A percentile compares a stretch with the other conserved stretches of the same genome.
These are phyloP conservation scores for Hypomyces rosellus DNA, from an alignment of 2,329 filamentous ascomycete genomes.

Conservation along the genomic window DNA sequence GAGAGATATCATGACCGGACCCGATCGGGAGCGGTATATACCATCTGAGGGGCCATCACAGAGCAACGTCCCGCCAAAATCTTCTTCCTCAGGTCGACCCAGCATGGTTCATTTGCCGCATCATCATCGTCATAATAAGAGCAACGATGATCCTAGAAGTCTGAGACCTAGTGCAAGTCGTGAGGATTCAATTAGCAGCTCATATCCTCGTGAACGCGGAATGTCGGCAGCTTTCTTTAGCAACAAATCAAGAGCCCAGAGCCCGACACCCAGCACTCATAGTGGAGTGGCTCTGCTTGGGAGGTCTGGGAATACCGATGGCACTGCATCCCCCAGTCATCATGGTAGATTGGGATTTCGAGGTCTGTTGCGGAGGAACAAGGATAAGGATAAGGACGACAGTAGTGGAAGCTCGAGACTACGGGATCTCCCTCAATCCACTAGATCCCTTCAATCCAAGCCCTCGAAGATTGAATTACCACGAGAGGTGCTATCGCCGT, in stretches of 20 bases:
- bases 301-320: constrained; percentile 43
- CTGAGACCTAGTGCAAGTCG: constrained; percentile 67
- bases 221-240: constrained; percentile 40
- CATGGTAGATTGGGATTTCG: constrained; percentile 47
- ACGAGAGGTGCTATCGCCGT: constrained; percentile 33
- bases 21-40: constrained; percentile 62
- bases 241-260: constrained; percentile 59
- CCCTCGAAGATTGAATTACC: constrained; percentile 42
- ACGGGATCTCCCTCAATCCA: constrained; percentile 45
- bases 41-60: constrained; percentile 38
- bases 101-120: constrained; percentile 59
- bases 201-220: constrained; percentile 47
- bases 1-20: constrained; percentile 60
- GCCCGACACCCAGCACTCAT: constrained; percentile 71
- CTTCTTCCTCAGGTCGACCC: constrained; percentile 56
- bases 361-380: constrained; percentile 44
- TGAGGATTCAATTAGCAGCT: constrained; percentile 54
- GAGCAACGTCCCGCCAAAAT: constrained; percentile 44
- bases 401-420: constrained; percentile 31
- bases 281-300: constrained; percentile 47
- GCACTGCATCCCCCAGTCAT: constrained; percentile 53
- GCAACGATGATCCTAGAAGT: constrained; percentile 58
- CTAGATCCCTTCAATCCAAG: constrained; percentile 46
- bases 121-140: constrained; percentile 61
- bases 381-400: constrained; percentile 55